Conservation (phyloP, 306 rosid species). For the Macrotyloma uniflorum region DNA sequence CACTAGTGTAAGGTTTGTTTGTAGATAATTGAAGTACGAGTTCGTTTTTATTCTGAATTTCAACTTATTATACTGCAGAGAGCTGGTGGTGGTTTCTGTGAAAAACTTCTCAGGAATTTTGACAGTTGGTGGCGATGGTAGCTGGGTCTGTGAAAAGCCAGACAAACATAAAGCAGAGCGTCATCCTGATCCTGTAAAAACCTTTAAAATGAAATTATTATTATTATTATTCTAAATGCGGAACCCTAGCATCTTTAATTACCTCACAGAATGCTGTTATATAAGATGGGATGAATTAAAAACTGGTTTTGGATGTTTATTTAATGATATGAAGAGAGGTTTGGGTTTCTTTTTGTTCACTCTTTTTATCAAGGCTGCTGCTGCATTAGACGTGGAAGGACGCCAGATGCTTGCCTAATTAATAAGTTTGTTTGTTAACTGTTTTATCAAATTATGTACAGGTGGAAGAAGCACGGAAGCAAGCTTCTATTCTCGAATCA, state of each 20-base stretch:
- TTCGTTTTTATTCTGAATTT: conserved; percentile 19
- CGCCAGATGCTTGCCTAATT: background rate
- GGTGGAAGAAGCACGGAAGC: conserved; percentile 72
- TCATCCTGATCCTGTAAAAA: conserved; percentile 74
- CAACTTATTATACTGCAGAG: conserved; percentile 48
- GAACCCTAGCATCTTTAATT: background rate
- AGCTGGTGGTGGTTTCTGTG: conserved; percentile 67
- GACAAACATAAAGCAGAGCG: conserved; percentile 55
- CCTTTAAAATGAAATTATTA: conserved; percentile 1
- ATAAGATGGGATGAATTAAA: conserved; percentile 5
- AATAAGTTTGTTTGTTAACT: background rate
- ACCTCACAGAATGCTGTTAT: background rate
- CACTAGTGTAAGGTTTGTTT: background rate
- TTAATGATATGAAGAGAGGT: background rate
- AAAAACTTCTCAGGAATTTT: conserved; percentile 76
- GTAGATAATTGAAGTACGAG: background rate
- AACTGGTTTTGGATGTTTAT: conserved; percentile 18
- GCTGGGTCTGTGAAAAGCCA: conserved; percentile 66
- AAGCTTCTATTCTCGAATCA: conserved; percentile 75
- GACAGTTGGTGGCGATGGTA: conserved; percentile 60
- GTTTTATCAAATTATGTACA: conserved; percentile 40
- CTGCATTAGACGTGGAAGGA: background rate
- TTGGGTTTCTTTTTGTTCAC: conserved; percentile 20
- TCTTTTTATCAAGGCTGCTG: conserved; percentile 20
- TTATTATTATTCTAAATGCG: background rate